Conservation (phyloP, 495 filamentous ascomycete genomes). For the Cercophora scortea region DNA sequence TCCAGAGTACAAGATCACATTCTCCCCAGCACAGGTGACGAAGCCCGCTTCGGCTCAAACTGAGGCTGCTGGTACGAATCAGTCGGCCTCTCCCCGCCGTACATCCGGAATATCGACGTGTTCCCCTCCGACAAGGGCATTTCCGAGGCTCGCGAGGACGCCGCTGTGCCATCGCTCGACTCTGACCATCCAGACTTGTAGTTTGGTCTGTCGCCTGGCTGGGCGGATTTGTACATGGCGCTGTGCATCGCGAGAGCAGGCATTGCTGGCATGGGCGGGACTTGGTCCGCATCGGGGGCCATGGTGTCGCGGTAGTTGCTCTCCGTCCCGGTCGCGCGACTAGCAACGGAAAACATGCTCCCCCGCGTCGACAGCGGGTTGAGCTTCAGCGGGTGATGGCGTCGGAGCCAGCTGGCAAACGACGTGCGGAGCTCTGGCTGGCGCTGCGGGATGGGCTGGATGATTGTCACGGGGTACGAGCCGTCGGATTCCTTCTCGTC, state of each 20-base stretch:
- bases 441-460: background rate
- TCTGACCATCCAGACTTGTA: slow-evolving; percentile 2
- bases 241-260: background rate
- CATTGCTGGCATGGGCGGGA: background rate
- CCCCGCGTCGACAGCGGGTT: slow-evolving; percentile 8
- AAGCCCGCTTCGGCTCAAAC: background rate
- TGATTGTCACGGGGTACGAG: background rate
- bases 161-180: background rate
- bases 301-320: background rate
- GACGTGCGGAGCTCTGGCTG: slow-evolving; percentile 9
- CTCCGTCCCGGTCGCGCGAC: background rate
- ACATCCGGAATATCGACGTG: background rate
- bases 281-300: no score
- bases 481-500: slow-evolving; percentile 4
- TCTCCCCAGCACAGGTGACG: background rate
- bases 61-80: no score
- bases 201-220: background rate
- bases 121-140: background rate
- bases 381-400: slow-evolving; percentile 14
- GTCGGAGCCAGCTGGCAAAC: slow-evolving; percentile 15
- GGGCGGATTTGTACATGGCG: background rate
- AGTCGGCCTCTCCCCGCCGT: background rate
- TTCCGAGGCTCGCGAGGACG: background rate
- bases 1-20: no score
- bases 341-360: slow-evolving; percentile 3